These are phyloP conservation scores for Sarocladium brachiariae DNA, from an alignment of 2,329 filamentous ascomycete species.

Conservation along the genomic window DNA sequence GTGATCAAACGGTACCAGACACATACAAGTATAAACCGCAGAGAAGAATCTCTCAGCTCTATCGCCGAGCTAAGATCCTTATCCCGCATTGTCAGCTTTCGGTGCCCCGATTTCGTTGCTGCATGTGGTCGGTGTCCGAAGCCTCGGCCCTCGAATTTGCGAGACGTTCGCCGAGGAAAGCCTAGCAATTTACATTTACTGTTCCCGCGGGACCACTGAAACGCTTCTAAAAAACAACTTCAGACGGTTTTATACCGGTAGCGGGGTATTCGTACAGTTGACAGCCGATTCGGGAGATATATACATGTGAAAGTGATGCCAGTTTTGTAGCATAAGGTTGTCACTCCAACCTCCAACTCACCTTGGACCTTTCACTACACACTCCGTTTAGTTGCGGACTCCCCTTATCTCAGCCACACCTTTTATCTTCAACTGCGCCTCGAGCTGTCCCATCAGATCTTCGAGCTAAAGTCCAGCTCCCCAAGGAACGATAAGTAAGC, in stretches of 20 bases:
- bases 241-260: not conserved
- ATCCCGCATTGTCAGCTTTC: not conserved
- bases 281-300: slow-evolving; percentile 5
- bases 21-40: not conserved
- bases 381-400: not conserved
- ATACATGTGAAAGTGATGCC: slow-evolving; percentile 8
- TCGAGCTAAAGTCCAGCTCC: not conserved
- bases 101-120: not conserved
- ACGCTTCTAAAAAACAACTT: not conserved
- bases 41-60: not conserved
- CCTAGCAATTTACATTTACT: not conserved
- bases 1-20: too few species aligned
- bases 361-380: not conserved
- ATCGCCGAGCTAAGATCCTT: not conserved
- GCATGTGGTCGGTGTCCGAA: slow-evolving; percentile 4
- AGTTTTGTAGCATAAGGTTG: not conserved
- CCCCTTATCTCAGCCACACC: slow-evolving; percentile 2
- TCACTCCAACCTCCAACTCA: not conserved
- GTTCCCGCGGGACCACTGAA: not conserved
- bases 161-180: slow-evolving; percentile 1
- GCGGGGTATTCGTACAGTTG: not conserved
- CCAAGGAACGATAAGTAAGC: slow-evolving; percentile 7
- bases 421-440: not conserved
- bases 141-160: slow-evolving; percentile 9
- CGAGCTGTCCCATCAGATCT: not conserved